phyloP scores from a whole-genome alignment of 306 rosid genomes.

The Pyrus pyrifolia region DNA sequence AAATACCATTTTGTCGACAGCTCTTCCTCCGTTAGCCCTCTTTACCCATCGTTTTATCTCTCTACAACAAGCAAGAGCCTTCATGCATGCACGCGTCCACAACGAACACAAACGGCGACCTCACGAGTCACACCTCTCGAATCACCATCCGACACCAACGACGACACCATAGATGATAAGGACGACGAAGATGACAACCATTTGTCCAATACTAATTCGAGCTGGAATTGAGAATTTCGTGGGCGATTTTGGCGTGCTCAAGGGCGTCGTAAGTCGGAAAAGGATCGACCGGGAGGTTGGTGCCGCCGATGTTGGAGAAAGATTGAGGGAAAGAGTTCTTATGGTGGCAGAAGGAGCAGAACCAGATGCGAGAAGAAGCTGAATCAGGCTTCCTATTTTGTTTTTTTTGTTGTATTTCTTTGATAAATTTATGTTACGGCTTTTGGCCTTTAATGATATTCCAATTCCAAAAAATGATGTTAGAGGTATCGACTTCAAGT shows the following conservation, averaged over 20 bases:
- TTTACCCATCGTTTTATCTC: no score
- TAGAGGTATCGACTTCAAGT: no score
- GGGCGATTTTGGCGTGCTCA: not conserved
- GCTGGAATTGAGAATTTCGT: not conserved
- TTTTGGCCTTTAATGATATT: no score
- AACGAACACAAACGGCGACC: not conserved
- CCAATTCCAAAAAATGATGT: no score
- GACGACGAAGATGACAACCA: not conserved
- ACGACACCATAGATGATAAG: not conserved
- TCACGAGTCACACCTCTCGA: not conserved
- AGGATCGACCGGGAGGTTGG: constrained; percentile 20
- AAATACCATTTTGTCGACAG: no score
- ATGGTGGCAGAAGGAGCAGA: constrained; percentile 66
- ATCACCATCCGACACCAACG: not conserved
- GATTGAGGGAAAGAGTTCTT: constrained; percentile 66
- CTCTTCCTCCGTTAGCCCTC: no score
- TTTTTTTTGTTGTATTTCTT: no score
- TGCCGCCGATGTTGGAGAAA: constrained; percentile 51
- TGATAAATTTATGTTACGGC: no score
- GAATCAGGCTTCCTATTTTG: no score
- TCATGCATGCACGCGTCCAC: not conserved
- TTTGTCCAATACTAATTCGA: not conserved
- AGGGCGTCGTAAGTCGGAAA: not conserved
- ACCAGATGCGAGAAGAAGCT: constrained; percentile 56
- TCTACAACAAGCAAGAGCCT: constrained; percentile 53